Percentiles rank a stretch among this genome's conserved stretches.
These are phyloP conservation scores for Lachnellula suecica DNA, from an alignment of 2,329 filamentous ascomycete species.

Conservation along the genomic window DNA sequence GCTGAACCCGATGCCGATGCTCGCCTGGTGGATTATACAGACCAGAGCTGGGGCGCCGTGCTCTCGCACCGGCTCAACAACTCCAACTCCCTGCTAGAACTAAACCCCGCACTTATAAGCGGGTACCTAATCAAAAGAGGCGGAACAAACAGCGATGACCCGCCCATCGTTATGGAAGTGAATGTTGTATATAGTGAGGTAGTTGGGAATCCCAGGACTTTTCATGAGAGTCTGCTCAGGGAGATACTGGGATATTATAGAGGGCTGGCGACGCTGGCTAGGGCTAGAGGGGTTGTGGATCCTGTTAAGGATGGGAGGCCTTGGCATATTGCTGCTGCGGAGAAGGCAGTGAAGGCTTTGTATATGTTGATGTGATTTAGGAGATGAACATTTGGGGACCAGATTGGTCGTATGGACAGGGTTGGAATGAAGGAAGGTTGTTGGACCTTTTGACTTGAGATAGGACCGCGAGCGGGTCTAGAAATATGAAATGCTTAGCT, in stretches of 20 bases:
- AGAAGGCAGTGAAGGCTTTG: constrained; percentile 66
- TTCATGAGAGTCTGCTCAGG: constrained; percentile 62
- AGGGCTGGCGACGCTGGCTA: constrained; percentile 66
- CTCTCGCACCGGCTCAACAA: constrained; percentile 65
- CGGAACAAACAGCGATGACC: constrained; percentile 54
- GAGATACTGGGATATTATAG: constrained; percentile 72
- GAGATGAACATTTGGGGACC: background rate
- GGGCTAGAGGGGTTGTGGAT: constrained; percentile 62
- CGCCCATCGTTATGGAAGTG: constrained; percentile 61
- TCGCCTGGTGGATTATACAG: constrained; percentile 68
- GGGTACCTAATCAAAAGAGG: constrained; percentile 67
- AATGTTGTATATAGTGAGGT: constrained; percentile 58
- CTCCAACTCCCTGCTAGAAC: constrained; percentile 52
- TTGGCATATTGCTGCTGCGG: constrained; percentile 74
- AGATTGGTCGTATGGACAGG: background rate
- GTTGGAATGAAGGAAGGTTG: background rate
- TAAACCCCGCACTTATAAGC: constrained; percentile 58
- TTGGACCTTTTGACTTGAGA: too few species aligned
- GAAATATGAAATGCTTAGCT: background rate
- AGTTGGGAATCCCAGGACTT: constrained; percentile 29
- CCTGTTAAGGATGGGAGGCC: constrained; percentile 63
- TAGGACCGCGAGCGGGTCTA: too few species aligned
- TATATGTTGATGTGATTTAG: constrained; percentile 56
- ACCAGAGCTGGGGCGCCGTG: constrained; percentile 75
- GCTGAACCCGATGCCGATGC: constrained; percentile 61